phyloP scores from a whole-genome alignment of 75 land plant species.

The Ceratopteris richardii region DNA sequence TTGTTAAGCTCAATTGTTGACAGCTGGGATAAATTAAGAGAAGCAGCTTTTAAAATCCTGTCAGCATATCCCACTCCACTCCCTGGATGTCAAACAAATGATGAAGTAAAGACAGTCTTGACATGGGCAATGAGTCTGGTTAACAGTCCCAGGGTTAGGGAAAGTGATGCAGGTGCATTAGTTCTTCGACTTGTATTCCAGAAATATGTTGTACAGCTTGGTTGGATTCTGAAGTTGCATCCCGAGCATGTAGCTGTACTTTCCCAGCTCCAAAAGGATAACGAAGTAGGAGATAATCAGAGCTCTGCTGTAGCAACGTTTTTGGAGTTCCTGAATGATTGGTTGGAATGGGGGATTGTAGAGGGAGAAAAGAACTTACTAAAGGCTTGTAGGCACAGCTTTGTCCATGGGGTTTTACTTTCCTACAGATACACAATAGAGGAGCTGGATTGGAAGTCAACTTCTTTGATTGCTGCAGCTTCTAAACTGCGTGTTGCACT shows the following conservation, averaged over 20 bases:
- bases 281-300: background rate
- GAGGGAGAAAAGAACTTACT: conserved; percentile 81
- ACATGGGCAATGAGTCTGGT: conserved; percentile 78
- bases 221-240: conserved; percentile 62
- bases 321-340: conserved; percentile 61
- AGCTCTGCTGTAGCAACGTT: conserved; percentile 45
- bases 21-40: conserved; percentile 97
- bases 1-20: conserved; percentile 86
- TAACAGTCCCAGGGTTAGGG: conserved; percentile 91
- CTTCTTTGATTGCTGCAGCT: conserved; percentile 31
- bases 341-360: conserved; percentile 61
- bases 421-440: conserved; percentile 86
- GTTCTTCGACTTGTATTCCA: conserved; percentile 71
- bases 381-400: conserved; percentile 82
- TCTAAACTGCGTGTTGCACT: conserved; percentile 42
- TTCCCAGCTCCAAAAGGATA: background rate
- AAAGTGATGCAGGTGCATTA: conserved; percentile 97
- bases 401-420: conserved; percentile 91
- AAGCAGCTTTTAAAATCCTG: conserved; percentile 75
- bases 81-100: conserved; percentile 62
- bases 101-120: conserved; percentile 40
- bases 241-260: conserved; percentile 16
- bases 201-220: conserved; percentile 85
- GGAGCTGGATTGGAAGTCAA: conserved; percentile 87
- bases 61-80: conserved; percentile 79